A percentile compares a stretch with the other conserved stretches of the same genome.
These are phyloP conservation scores for Fusarium incarnatum DNA, from an alignment of 2,329 filamentous ascomycete species.

Conservation along the genomic window DNA sequence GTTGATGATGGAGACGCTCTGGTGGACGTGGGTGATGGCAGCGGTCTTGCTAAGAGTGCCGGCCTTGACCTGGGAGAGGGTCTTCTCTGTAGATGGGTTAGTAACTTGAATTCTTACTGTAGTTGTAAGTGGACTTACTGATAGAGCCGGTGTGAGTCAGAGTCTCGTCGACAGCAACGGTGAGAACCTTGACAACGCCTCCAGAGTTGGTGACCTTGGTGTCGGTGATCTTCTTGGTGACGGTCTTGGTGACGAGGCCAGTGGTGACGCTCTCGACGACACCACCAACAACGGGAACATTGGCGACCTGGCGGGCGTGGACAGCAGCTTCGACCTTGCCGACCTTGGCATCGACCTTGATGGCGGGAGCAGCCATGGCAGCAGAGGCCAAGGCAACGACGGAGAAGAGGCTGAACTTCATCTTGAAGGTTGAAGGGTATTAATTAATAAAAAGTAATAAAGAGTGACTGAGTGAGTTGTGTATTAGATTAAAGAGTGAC, in stretches of 20 bases:
- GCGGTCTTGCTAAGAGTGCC: constrained; percentile 15
- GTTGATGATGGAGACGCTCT: constrained; percentile 11
- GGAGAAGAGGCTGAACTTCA: constrained; percentile 32
- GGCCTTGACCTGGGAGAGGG: constrained; percentile 18
- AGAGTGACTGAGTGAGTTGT: constrained; percentile 30
- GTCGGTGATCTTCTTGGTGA: constrained; percentile 27
- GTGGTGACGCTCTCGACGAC: neutral
- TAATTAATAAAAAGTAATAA: neutral
- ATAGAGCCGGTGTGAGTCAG: constrained; percentile 16
- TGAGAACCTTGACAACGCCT: constrained; percentile 26
- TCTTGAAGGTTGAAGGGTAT: neutral
- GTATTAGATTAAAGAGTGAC: constrained; percentile 21
- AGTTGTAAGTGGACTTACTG: neutral
- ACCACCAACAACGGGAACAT: constrained; percentile 60
- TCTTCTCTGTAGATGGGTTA: constrained; percentile 6
- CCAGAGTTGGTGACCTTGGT: constrained; percentile 13
- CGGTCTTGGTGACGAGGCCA: constrained; percentile 23
- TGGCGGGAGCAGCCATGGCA: constrained; percentile 15
- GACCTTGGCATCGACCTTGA: neutral
- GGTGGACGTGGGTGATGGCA: constrained; percentile 13
- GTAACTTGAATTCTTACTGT: rapidly evolving
- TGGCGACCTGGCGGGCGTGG: neutral
- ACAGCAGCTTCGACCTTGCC: neutral
- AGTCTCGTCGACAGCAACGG: constrained; percentile 19
- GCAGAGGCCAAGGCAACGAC: constrained; percentile 16